Base-by-base conservation (phyloP, 768 basidiomycete genomes). In the Pleurotus platypus region DNA sequence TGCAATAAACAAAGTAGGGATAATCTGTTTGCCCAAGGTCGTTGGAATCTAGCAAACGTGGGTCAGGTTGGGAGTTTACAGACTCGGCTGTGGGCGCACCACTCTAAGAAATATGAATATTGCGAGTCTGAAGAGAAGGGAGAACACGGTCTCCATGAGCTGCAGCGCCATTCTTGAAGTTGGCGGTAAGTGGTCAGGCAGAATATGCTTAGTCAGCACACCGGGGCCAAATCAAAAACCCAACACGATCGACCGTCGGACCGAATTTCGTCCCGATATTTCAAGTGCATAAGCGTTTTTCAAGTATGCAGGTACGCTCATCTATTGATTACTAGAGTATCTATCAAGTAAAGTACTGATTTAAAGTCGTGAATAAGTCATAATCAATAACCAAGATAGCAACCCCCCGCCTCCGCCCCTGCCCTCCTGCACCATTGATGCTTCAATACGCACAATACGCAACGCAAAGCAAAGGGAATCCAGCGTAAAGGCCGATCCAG, bases 401-500 rank as follows among this genome's bases (percentile, higher is more conserved):
- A 11, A 35, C 7, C 24, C 24, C 24, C 24, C 24, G 24, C 24
- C 24, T 26, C 24, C 24, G 24, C 5, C 24, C 24, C 24, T 26
- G 24, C 24, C 5, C 24, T 26, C 24, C 5, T 26, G 30, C 30
- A 11, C 30, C 30, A 35, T 35, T 35, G 11, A 11, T 35, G 1
- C 12, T 35, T 35, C 63, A 80, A 59, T 79, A 75, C 26, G 76
- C 75, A 20, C 77, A 75, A 56, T 80, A 80, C 11, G 75, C 89
- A 16, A 95, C 91, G 61, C 93, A 95, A 13, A 99, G 81, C 56
- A 98, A 70, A 1, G 97, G 97, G 78, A 98, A 94, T 12, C 96
- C 96, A 5, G 86, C 85, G 63, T 89, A 92, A 22, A 98, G 79
- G 2, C 94, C 94, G 18, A 94, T 61, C 97, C 97, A 99, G 69